Base-by-base conservation (phyloP, 2,329 filamentous ascomycete species). In the Talaromyces sp. region DNA sequence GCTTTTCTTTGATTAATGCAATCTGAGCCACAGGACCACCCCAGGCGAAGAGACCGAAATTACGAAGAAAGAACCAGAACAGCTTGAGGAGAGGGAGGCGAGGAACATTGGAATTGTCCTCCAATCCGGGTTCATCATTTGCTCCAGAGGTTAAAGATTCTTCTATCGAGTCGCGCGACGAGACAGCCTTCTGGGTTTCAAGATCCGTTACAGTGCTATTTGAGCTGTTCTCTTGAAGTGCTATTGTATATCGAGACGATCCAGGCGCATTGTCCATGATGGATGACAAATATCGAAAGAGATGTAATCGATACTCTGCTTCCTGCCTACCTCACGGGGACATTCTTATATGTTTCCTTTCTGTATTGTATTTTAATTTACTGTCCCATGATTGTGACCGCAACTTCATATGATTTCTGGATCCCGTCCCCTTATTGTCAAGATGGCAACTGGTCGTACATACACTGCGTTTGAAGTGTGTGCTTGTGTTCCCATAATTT, bases 61-160 rank as follows among this genome's bases (percentile, higher is more conserved):
- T 74, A 66, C 73, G 74, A 66, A 76, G 76, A 70, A 77, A 76
- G 65, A 74, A 75, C 74, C 73, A 77, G 66, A 76, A 76, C 37
- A 76, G 69, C 63, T 68, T 65, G 8, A 63, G 66, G 39, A 72
- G 69, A 16, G 73, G 71, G 57, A 76, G 66, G 31, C 67, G 67
- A 33, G 73, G 74, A 49, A 75, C 73, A 62, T 73, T 73, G 39
- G 70, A 73, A 61, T 74, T 74, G 63, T 74, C 70, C 10, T 60
- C 27, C 11, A 66, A 33, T 1, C 49, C 27, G 14, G 27, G 3
- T 11, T 37, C 54, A 27, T 57, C 35, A 24, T 41, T 41, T 11
- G 24, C 54, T 33, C 33, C 49, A 11, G 27, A 52, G 27, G 13
- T 52, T 8, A 31, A 33, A 27, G 27, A 11, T 10, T 52, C 27